Conservation (phyloP, 148 eudicot genomes). For the Vaccinium myrtillus region DNA sequence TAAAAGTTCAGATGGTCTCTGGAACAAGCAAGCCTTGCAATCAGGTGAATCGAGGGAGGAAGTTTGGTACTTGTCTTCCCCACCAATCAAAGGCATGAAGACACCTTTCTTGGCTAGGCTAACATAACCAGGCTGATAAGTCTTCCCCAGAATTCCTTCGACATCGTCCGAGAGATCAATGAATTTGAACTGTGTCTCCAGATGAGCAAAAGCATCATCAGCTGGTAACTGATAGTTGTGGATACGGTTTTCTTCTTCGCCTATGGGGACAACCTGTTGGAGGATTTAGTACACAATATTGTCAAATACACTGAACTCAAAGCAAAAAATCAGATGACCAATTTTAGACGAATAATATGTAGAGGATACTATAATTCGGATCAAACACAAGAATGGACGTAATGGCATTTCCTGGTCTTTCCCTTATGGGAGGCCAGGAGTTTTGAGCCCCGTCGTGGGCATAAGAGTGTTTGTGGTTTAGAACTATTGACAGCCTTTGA, state of each 20-base stretch:
- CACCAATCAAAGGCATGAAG: slow-evolving; percentile 56
- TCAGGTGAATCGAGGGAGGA: slow-evolving; percentile 34
- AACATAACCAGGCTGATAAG: slow-evolving; percentile 44
- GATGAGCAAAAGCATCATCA: slow-evolving; percentile 48
- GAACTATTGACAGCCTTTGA: too few relatives aligned
- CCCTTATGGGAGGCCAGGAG: too few relatives aligned
- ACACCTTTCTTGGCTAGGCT: slow-evolving; percentile 49
- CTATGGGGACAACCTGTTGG: slow-evolving; percentile 23
- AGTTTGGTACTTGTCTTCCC: slow-evolving; percentile 49
- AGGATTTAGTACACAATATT: background rate
- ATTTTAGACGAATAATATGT: background rate
- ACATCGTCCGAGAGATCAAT: slow-evolving; percentile 32
- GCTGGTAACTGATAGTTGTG: slow-evolving; percentile 49
- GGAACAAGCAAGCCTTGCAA: slow-evolving; percentile 42
- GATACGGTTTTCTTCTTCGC: slow-evolving; percentile 32
- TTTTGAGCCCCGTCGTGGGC: too few relatives aligned
- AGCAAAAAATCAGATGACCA: background rate
- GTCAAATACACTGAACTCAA: background rate
- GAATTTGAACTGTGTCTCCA: slow-evolving; percentile 45
- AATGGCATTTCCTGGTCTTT: too few relatives aligned
- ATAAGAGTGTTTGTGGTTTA: too few relatives aligned
- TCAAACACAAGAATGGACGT: background rate
- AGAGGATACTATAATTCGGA: background rate
- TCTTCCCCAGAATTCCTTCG: slow-evolving; percentile 49
- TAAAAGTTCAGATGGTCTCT: slow-evolving; percentile 22